A percentile compares a stretch with the other conserved stretches of the same genome.
These are phyloP conservation scores for Saturnispora halmiae DNA, from an alignment of 805 yeast genomes.

Conservation along the genomic window DNA sequence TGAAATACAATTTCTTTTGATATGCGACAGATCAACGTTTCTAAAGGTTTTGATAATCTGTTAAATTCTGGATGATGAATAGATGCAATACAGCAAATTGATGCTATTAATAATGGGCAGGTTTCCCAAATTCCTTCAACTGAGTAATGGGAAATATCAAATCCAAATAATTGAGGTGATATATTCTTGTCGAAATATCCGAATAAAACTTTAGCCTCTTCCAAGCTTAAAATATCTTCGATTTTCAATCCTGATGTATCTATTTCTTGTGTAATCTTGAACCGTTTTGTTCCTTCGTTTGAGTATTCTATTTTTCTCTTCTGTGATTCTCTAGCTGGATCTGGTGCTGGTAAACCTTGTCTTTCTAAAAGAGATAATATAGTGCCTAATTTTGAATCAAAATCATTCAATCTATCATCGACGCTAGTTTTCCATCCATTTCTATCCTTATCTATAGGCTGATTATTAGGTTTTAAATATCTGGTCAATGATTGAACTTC, in stretches of 20 bases:
- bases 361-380: constrained; percentile 30
- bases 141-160: constrained; percentile 42
- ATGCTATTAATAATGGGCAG: constrained; percentile 50
- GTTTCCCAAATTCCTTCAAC: constrained; percentile 42
- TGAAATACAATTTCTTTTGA: constrained; percentile 26
- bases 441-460: background rate
- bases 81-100: constrained; percentile 54
- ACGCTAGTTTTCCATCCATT: constrained; percentile 29
- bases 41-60: constrained; percentile 21
- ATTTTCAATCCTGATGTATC: constrained; percentile 2
- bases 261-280: background rate
- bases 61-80: constrained; percentile 43
- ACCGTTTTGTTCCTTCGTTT: background rate
- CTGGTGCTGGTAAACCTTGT: constrained; percentile 10
- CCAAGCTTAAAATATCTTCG: constrained; percentile 17
- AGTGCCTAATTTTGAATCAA: constrained; percentile 32
- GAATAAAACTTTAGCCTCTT: constrained; percentile 40
- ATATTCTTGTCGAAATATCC: constrained; percentile 44
- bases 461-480: background rate
- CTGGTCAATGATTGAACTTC: no score
- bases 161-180: constrained; percentile 59
- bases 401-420: constrained; percentile 31
- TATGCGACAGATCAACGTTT: constrained; percentile 23
- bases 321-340: background rate
- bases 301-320: constrained; percentile 4